Evolutionary conservation across 352 stramenopile species (phyloP), one percentile per base, ranked within the genome.

Genomic region (Thalassiosira ordinaria): DNA sequence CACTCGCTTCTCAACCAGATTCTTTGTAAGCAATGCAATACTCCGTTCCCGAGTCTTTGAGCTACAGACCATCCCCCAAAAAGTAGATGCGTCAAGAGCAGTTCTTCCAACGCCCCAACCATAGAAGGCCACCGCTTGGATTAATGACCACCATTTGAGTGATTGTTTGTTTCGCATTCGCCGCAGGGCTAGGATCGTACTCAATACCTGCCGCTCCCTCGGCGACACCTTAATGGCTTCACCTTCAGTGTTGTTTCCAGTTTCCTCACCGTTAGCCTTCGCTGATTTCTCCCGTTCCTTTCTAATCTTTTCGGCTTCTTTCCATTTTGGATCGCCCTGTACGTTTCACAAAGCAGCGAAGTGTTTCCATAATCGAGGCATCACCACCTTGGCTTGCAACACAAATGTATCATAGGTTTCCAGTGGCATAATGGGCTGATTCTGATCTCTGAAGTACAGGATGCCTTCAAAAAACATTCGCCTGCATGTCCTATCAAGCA

Each of bases 41-140:
- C 14, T 14, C 7, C 37, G 37, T 14, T 14, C 37, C 7, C 37
- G 37, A 46, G 37, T 53, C 3, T n/a, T 18, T 24, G 22, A 33
- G 22, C 13, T 53, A 22, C 35, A 46, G 0, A 33, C n/a, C 8
- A 53, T 33, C 1, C 57, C 57, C 18, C 18, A 67, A 20, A 37
- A 55, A 20, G 7, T 67, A 18, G n/a, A 20, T 33, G 57, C 33
- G 24, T 67, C 37, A 37, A 49, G 11, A 37, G 57, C 57, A 18
- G 20, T 67, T 33, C 37, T 11, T 1, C 57, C 37, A 67, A 53
- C 57, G 11, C 57, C 57, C 57, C 33, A 55, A 7, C 57, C 18
- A 55, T 53, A 53, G 35, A 55, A 53, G 24, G 33, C 20, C 2
- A 67, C 57, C n/a, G 29, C 20, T 11, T 49, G 33, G 22, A 65